Percentiles rank a stretch among this genome's conserved stretches.
Conservation (phyloP, 495 filamentous ascomycete species). For the Daldinia vernicosa region DNA sequence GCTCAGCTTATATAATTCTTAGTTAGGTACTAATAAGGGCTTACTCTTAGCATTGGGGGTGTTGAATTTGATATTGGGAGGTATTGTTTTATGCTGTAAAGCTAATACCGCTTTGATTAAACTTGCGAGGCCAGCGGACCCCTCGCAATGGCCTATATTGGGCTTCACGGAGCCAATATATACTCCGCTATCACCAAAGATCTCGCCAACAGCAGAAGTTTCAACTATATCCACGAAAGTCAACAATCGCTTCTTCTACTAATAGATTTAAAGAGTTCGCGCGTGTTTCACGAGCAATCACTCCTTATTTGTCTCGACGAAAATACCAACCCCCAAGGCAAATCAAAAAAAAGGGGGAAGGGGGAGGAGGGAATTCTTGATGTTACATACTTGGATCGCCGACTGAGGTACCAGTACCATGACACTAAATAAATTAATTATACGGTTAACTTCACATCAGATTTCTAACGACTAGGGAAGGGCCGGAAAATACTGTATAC, state of each 20-base stretch:
- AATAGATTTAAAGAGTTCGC: not conserved
- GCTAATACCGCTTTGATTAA: conserved; percentile 61
- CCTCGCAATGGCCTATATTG: conserved; percentile 63
- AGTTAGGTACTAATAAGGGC: conserved; percentile 1
- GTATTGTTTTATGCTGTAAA: conserved; percentile 56
- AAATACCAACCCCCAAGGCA: not conserved
- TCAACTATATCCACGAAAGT: not conserved
- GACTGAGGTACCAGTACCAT: not conserved
- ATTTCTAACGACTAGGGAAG: not conserved
- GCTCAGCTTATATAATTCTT: conserved; percentile 8
- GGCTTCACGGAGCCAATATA: conserved; percentile 61
- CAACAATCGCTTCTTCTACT: not conserved
- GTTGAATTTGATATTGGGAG: conserved; percentile 49
- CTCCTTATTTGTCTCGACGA: not conserved
- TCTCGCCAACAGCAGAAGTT: conserved; percentile 45
- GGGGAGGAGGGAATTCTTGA: not conserved
- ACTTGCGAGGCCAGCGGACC: conserved; percentile 55
- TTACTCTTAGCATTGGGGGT: conserved; percentile 45
- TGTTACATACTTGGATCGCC: not conserved
- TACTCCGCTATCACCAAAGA: conserved; percentile 46
- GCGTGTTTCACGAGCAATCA: not conserved
- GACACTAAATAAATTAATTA: not conserved
- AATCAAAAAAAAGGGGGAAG: not conserved
- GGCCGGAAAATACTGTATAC: not conserved
- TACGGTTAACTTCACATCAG: not conserved